Conservation (phyloP, 371 early-diverging fungal genomes). For the Saksenaea vasiformis region DNA sequence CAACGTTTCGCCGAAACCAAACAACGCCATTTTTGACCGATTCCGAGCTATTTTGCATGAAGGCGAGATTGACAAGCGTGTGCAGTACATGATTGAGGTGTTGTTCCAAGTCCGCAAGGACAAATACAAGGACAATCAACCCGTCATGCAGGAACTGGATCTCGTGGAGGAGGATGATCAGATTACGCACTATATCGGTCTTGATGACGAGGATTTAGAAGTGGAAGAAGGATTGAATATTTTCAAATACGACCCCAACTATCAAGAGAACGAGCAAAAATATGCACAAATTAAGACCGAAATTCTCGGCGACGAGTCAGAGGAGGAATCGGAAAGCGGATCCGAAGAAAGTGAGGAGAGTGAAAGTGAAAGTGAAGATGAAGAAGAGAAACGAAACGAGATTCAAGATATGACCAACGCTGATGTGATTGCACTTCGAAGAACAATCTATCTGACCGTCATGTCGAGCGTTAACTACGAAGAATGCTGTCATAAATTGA, state of each 20-base stretch:
- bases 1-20: constrained; percentile 78
- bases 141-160: constrained; percentile 82
- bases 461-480: constrained; percentile 96
- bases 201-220: constrained; percentile 89
- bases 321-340: constrained; percentile 58
- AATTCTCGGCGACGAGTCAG: constrained; percentile 85
- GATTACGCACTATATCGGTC: constrained; percentile 85
- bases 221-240: constrained; percentile 82
- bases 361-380: constrained; percentile 43
- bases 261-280: constrained; percentile 79
- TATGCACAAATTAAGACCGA: constrained; percentile 83
- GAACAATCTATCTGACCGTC: constrained; percentile 93
- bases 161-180: constrained; percentile 96
- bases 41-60: constrained; percentile 94
- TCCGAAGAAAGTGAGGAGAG: constrained; percentile 62
- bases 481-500: constrained; percentile 94
- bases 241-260: constrained; percentile 86
- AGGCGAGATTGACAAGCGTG: constrained; percentile 90
- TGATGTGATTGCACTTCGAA: constrained; percentile 85
- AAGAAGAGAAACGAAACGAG: constrained; percentile 55
- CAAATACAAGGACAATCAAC: constrained; percentile 87
- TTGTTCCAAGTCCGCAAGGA: constrained; percentile 94
- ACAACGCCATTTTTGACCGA: constrained; percentile 90
- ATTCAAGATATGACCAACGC: constrained; percentile 92
- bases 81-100: constrained; percentile 98